Conservation (phyloP, 2,329 filamentous ascomycete species). For the Ascochyta lentis region DNA sequence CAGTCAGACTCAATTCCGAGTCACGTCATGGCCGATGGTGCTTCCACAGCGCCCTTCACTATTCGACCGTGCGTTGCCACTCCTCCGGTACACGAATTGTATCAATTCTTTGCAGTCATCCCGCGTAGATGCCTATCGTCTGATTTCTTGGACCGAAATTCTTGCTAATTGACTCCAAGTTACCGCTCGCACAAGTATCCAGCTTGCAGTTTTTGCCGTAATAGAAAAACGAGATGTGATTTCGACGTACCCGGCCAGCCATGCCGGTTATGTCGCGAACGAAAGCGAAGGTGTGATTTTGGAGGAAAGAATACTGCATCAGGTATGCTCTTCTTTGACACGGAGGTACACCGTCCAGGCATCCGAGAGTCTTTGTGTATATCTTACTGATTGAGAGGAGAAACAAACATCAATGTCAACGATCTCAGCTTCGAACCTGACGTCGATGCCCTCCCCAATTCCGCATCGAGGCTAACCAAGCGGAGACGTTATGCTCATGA, state of each 20-base stretch:
- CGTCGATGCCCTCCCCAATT: background rate
- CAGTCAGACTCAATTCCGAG: background rate
- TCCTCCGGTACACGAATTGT: background rate
- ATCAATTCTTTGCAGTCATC: background rate
- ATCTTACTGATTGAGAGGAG: background rate
- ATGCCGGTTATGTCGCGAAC: slow-evolving; percentile 26
- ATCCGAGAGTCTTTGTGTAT: background rate
- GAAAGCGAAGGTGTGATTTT: slow-evolving; percentile 17
- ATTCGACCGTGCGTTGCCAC: slow-evolving; percentile 13
- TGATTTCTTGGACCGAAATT: background rate
- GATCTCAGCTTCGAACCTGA: background rate
- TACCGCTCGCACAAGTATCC: slow-evolving; percentile 21
- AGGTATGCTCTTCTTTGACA: background rate
- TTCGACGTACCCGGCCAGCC: slow-evolving; percentile 22
- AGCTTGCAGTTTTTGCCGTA: slow-evolving; percentile 23
- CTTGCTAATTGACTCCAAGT: background rate
- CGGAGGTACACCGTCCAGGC: background rate
- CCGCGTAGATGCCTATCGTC: background rate
- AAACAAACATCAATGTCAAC: background rate
- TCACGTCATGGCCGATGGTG: slow-evolving; percentile 1
- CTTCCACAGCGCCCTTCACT: background rate
- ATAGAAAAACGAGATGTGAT: slow-evolving; percentile 24
- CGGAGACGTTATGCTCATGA: background rate
- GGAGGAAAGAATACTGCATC: background rate
- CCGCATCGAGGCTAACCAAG: background rate